Base-by-base conservation (phyloP, 2,329 filamentous ascomycete genomes). In the Plenodomus biglobosus region DNA sequence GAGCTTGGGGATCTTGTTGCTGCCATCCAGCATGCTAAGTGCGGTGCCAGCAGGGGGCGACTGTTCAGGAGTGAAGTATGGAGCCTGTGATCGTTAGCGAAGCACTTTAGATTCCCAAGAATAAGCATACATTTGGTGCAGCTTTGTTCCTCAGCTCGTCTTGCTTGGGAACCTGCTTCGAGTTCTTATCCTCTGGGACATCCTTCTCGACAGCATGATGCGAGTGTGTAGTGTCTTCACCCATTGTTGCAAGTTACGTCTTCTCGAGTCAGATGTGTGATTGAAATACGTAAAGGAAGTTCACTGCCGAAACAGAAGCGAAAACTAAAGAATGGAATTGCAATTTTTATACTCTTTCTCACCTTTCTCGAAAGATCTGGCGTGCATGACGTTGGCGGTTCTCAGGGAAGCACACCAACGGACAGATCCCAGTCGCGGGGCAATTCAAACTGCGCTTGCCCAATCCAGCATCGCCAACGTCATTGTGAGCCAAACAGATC, bases 1-100 rank as follows among this genome's bases (percentile, higher is more conserved):
- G 35, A 85, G 74, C 64, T 84, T 84, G 5, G 82, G 81, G 6
- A 84, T 76, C 10, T 77, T 69, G 30, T 74, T 72, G 46, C 76
- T 75, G 56, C 77, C 73, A 47, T 78, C 66, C 44, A 80, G 78
- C 19, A 71, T 71, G 13, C 73, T 59, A 35, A 78, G 54, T 3
- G 76, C 76, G 19, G 76, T 78, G 38, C 77, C 77, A 4, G 77
- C 75, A 11, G 72, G 68, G 3, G 76, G 76, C 35, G 71, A 62
- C 59, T 79, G 77, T 2, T 62, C 57, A 11, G 77, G 77, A 3
- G 77, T 79, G 62, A 76, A 79, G 65, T 77, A 79, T 8, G 76
- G 66, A 38, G 71, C 60, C 71, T 74, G 37, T 6, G 24, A 15
- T 2, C 20, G 39, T 66, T 24, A 62, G 53, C 11, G 40, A 8